Evolutionary conservation across 768 basidiomycete genomes (phyloP), one percentile per base, ranked within the genome.

Genomic region (Suillus spraguei): DNA sequence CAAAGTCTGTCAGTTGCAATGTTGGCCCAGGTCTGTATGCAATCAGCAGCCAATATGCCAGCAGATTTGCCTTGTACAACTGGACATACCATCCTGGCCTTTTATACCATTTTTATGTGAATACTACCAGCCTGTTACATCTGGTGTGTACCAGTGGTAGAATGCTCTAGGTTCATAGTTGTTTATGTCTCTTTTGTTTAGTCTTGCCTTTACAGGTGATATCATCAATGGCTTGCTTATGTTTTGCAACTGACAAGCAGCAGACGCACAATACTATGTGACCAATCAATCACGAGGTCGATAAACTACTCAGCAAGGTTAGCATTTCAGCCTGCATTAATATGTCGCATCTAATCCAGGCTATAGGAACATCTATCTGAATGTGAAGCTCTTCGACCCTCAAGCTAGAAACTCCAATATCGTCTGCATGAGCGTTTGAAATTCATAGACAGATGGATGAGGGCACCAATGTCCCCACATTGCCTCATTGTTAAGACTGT

Each of bases 211-310:
- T 70, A 87, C 92, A 49, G 92, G 91, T 92, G 71, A 68, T 78
- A 67, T 50, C 54, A 16, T n/a, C 10, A 42, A 39, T 42, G 35
- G 22, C 32, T 28, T 41, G 5, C 39, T 53, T 52, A 16, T 16
- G 11, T 39, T 16, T 47, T 16, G 3, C 11, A 22, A 16, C 32
- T 62, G 33, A 69, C 39, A 53, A 10, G 33, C 35, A 33, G 24
- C 62, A 91, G 95, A 97, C 66, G 90, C 87, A 42, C 87, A 90
- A 71, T 92, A 92, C 77, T 98, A 92, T 75, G 91, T 98, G n/a
- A 84, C 94, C 1, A 97, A 99, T 72, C 97, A 62, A 81, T 95
- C 10, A 95, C 96, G 4, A 28, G 0, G 88, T 97, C 32, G 79
- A 90, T 63, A 81, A 94, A 72, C 79, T 99, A 11, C 76, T 99